Percentiles rank a stretch among this genome's conserved stretches.
These are phyloP conservation scores for Septoria linicola DNA, from an alignment of 2,329 filamentous ascomycete genomes.

Conservation along the genomic window DNA sequence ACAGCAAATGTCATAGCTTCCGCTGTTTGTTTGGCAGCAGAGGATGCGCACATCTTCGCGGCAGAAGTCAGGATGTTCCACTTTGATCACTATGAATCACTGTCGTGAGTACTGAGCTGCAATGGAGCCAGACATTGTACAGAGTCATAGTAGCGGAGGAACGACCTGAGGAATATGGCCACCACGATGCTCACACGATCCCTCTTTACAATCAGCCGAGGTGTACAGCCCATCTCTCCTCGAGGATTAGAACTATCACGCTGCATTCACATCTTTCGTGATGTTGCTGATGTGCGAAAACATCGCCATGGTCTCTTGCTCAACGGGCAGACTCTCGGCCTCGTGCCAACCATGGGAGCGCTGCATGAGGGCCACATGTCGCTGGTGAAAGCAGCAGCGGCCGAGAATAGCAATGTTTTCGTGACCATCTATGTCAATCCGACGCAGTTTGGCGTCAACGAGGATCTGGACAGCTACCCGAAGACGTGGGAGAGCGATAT, in stretches of 20 bases:
- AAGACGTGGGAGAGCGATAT: conserved; percentile 83
- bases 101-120: too few relatives aligned
- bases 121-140: too few relatives aligned
- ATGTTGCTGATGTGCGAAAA: conserved; percentile 67
- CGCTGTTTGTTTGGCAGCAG: too few relatives aligned
- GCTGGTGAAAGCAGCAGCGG: conserved; percentile 78
- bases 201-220: too few relatives aligned
- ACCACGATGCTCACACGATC: too few relatives aligned
- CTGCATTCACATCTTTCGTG: conserved; percentile 70
- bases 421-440: conserved; percentile 96
- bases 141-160: too few relatives aligned
- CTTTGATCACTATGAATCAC: too few relatives aligned
- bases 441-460: conserved; percentile 86
- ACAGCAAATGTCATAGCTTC: too few relatives aligned
- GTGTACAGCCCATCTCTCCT: too few relatives aligned
- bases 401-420: conserved; percentile 81
- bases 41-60: too few relatives aligned
- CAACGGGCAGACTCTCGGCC: conserved; percentile 70
- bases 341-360: conserved; percentile 97
- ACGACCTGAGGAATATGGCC: too few relatives aligned
- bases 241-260: conserved; percentile 6
- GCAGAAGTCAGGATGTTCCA: too few relatives aligned
- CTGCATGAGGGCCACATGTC: conserved; percentile 89
- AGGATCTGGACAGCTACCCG: conserved; percentile 87
- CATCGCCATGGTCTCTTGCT: conserved; percentile 67